Evolutionary conservation across 352 stramenopile genomes (phyloP).

Genomic region (Globisporangium camurandrum): DNA sequence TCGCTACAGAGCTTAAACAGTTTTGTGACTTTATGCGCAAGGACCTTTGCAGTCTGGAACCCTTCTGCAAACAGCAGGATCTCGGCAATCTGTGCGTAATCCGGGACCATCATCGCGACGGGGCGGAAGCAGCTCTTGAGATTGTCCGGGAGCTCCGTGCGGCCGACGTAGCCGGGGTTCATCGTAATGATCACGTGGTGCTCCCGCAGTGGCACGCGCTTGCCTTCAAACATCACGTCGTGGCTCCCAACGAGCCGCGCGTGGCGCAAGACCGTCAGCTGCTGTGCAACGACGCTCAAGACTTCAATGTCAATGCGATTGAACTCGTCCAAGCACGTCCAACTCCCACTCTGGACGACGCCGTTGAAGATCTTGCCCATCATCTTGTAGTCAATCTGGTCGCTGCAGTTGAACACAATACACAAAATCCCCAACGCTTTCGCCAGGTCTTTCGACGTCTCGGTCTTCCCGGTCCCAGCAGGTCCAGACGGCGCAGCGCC

Average conservation of each 20-base stretch:
- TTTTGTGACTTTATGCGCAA: constrained; percentile 66
- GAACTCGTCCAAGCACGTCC: constrained; percentile 87
- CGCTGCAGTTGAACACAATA: constrained; percentile 95
- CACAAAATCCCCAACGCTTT: constrained; percentile 88
- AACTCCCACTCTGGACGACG: constrained; percentile 65
- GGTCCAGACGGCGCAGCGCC: constrained; percentile 85
- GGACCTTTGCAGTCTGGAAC: constrained; percentile 54
- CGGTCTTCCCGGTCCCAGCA: constrained; percentile 90
- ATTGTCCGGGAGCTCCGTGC: constrained; percentile 82
- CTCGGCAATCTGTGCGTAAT: constrained; percentile 79
- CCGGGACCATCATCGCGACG: constrained; percentile 87
- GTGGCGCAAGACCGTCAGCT: constrained; percentile 66
- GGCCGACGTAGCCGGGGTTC: constrained; percentile 77
- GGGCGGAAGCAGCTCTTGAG: constrained; percentile 79
- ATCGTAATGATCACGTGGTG: constrained; percentile 87
- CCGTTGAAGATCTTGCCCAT: constrained; percentile 86
- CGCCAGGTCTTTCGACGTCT: constrained; percentile 93
- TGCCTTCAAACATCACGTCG: constrained; percentile 51
- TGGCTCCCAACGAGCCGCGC: constrained; percentile 23
- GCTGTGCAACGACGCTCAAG: constrained; percentile 81
- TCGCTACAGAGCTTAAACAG: constrained; percentile 82
- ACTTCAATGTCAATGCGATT: constrained; percentile 88
- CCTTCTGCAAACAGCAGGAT: constrained; percentile 81
- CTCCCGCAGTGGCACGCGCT: constrained; percentile 42
- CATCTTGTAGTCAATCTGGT: constrained; percentile 91